Conservation (phyloP, 345 rosid genomes). For the Tarenaya hassleriana region DNA sequence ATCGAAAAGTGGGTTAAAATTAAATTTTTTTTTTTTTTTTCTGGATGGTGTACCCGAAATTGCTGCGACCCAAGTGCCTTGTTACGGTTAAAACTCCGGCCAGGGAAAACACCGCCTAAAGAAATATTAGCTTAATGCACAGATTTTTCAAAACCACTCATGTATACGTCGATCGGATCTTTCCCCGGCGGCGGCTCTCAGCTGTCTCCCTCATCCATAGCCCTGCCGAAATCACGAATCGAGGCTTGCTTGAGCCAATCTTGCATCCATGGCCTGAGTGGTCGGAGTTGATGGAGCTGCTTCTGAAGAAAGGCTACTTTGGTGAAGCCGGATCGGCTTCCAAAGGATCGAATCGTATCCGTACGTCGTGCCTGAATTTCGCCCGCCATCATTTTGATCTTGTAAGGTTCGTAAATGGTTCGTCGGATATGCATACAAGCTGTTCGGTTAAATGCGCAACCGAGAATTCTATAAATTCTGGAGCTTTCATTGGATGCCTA, state of each 20-base stretch:
- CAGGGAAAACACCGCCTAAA: too few species aligned
- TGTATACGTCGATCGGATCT: conserved; percentile 17
- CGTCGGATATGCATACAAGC: conserved; percentile 15
- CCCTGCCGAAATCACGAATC: conserved; percentile 23
- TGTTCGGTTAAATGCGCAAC: conserved; percentile 14
- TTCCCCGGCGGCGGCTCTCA: conserved; percentile 12
- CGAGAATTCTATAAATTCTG: too few species aligned
- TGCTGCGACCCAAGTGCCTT: too few species aligned
- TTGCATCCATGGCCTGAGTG: conserved; percentile 84
- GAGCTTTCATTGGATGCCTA: too few species aligned
- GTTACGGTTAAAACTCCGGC: too few species aligned
- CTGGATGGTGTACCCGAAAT: too few species aligned
- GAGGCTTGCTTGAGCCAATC: conserved; percentile 29
- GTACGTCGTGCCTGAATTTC: conserved; percentile 80
- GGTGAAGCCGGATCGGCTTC: conserved; percentile 36
- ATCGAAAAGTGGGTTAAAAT: too few species aligned
- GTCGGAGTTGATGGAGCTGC: conserved; percentile 57
- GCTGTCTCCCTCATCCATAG: conserved; percentile 29
- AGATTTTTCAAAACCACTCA: conserved; percentile 28
- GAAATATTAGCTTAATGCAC: conserved; percentile 16
- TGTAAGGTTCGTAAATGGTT: conserved; percentile 42
- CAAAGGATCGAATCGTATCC: conserved; percentile 50
- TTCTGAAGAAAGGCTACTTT: conserved; percentile 54
- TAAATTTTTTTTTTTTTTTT: too few species aligned
- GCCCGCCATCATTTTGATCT: conserved; percentile 58